Evolutionary conservation across 2,329 filamentous ascomycete genomes (phyloP), one percentile per base, ranked within the genome.

Genomic region (Penicillium thymicola): DNA sequence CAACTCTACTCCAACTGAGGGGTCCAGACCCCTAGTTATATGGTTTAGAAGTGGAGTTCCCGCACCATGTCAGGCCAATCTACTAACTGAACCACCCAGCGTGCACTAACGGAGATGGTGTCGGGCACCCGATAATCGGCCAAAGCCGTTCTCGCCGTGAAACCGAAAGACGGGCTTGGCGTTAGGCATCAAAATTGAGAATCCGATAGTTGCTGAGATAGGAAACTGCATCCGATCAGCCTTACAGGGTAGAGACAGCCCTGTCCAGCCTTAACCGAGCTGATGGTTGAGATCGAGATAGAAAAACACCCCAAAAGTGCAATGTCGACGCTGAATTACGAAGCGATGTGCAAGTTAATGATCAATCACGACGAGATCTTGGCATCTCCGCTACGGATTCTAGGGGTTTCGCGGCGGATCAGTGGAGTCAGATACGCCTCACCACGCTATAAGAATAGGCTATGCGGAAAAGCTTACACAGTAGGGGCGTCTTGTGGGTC

Each of bases 401-500:
- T 32, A 25, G 25, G 37, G 40, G 46, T 23, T 28, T 56, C 16
- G 53, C 32, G 40, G 55, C 43, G 44, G 32, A 53, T 58, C 34
- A 47, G 54, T 59, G 47, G 45, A 58, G 48, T 34, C 41, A 16
- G 8, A 45, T 27, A n/a, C 23, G 41, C 16, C n/a, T 32, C 27
- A 11, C 32, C 23, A 45, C 37, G 30, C 11, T 32, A 28, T 45
- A 6, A 28, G 38, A 5, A 28, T 38, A 44, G 28, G 30, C n/a
- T 38, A 36, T 28, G 36, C 9, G 28, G 27, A 44, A 14, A 49
- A 18, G 7, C n/a, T 42, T 51, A 13, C 46, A 43, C 16, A 43
- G 9, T 2, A 38, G 42, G 32, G 30, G 25, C 34, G 5, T 23
- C 11, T 34, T 32, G 58, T 65, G 62, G 59, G 53, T 36, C 54